phyloP scores from a whole-genome alignment of 2,329 filamentous ascomycete species.

The Microascus cirrosus region DNA sequence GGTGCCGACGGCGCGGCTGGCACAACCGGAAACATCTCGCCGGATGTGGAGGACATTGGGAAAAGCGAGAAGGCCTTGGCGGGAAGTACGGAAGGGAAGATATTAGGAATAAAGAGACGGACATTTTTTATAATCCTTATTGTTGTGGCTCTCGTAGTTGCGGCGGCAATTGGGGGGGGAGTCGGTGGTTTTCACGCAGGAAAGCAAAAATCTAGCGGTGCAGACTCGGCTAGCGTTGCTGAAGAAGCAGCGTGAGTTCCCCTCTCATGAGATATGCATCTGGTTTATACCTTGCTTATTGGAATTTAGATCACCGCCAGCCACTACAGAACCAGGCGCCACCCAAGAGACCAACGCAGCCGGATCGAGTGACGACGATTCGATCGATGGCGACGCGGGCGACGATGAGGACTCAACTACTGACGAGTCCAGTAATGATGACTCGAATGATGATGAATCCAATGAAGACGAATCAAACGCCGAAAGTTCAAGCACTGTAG shows the following conservation, averaged over 20 bases:
- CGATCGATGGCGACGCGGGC: no score
- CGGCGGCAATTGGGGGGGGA: not conserved
- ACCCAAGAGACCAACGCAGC: no score
- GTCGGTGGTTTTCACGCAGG: not conserved
- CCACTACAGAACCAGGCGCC: not conserved
- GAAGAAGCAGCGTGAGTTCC: not conserved
- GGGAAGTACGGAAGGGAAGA: not conserved
- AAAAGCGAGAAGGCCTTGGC: not conserved
- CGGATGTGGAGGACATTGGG: not conserved
- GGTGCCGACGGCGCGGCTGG: not conserved
- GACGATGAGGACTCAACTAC: no score
- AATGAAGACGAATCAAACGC: no score
- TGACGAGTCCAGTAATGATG: no score
- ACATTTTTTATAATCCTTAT: slow-evolving; percentile 1
- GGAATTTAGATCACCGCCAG: not conserved
- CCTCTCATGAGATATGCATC: not conserved
- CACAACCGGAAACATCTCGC: not conserved
- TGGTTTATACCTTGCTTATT: not conserved
- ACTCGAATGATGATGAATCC: no score
- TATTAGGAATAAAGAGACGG: slow-evolving; percentile 2
- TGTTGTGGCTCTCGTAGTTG: not conserved
- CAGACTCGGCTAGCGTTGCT: not conserved
- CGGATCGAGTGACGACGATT: no score
- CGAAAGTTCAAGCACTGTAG: no score
- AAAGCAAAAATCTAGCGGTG: not conserved